Evolutionary conservation across 495 filamentous ascomycete genomes (phyloP).

Genomic region (Pyrenula massariospora): DNA sequence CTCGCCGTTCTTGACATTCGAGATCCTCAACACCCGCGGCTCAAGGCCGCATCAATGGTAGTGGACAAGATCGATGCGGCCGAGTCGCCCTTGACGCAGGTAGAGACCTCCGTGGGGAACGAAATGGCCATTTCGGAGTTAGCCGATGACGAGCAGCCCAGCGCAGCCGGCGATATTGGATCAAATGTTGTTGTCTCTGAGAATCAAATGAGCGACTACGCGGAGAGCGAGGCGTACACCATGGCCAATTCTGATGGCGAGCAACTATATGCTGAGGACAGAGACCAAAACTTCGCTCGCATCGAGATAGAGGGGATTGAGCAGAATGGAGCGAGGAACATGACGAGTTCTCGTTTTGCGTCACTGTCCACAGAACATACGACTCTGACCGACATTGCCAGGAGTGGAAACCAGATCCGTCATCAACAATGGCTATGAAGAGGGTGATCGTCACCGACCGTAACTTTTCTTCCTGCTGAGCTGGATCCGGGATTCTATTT

Average conservation of each 20-base stretch:
- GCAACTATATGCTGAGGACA: not conserved
- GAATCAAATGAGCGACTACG: not conserved
- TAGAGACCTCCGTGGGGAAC: not conserved
- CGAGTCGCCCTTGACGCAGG: not conserved
- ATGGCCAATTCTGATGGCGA: not conserved
- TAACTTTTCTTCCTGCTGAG: not conserved
- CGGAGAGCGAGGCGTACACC: not conserved
- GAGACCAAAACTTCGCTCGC: not conserved
- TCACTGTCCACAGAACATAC: not conserved
- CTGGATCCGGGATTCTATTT: not conserved
- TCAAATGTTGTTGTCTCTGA: not conserved
- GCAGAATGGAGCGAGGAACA: not conserved
- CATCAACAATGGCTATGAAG: not conserved
- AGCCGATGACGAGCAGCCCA: not conserved
- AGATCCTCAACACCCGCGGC: not conserved
- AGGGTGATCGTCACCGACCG: not conserved
- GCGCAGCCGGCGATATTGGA: not conserved
- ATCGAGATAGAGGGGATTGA: not conserved
- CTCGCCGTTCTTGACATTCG: not conserved
- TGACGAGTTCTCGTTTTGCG: not conserved
- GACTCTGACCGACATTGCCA: not conserved
- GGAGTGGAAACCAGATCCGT: not conserved
- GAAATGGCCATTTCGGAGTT: not conserved
- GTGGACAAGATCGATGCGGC: not conserved
- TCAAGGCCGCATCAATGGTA: not conserved